Percentiles rank a stretch among this genome's conserved stretches.
phyloP scores from a whole-genome alignment of 2,329 filamentous ascomycete species.

The Ophiocordyceps polyrhachis-furcata region DNA sequence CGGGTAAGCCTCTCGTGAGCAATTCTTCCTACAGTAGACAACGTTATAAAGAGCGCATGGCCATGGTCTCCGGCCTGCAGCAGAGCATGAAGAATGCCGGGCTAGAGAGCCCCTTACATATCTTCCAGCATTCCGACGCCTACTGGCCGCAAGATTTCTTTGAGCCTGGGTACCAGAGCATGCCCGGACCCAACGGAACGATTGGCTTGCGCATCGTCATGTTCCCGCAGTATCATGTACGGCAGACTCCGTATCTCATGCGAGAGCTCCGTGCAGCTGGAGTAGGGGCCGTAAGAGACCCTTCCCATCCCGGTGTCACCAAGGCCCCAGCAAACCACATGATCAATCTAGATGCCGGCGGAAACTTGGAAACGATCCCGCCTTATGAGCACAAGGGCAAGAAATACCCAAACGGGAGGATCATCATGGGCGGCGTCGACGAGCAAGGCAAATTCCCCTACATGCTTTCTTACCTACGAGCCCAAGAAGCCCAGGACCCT shows the following conservation, averaged over 20 bases:
- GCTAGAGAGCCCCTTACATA: conserved; percentile 5
- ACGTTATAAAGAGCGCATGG: background rate
- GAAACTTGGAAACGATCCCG: conserved; percentile 20
- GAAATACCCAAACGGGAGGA: conserved; percentile 6
- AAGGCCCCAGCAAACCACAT: background rate
- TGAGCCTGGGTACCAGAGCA: conserved; percentile 18
- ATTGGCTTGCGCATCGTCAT: conserved; percentile 11
- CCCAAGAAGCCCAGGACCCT: conserved; percentile 16
- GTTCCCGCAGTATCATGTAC: background rate
- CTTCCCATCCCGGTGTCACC: background rate
- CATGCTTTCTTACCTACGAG: conserved; percentile 6
- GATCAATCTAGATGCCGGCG: conserved; percentile 6
- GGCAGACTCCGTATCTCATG: background rate
- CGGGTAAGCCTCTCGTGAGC: background rate
- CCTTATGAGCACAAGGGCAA: conserved; percentile 9
- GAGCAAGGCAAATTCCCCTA: background rate
- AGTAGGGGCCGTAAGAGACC: conserved; percentile 9
- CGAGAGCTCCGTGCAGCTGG: conserved; percentile 2
- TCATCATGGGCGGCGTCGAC: conserved; percentile 5
- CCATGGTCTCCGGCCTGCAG: conserved; percentile 1
- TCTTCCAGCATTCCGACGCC: conserved; percentile 5
- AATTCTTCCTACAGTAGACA: background rate
- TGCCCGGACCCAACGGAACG: conserved; percentile 15
- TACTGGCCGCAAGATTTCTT: conserved; percentile 20
- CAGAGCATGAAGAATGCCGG: background rate